Evolutionary conservation across 345 rosid species (phyloP).

Genomic region (Gossypium longicalyx): DNA sequence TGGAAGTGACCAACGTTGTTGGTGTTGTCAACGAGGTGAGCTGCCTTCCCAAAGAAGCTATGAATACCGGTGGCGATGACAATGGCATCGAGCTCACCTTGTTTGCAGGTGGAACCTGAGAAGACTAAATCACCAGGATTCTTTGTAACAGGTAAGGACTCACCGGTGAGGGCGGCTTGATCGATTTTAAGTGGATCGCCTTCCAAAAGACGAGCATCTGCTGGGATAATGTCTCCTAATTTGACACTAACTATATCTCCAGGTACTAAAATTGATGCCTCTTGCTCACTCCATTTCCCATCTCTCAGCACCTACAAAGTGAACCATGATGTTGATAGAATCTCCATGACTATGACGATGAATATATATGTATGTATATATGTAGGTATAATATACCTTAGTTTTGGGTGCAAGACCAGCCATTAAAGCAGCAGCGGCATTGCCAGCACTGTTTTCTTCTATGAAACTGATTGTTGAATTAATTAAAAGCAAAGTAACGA

Average conservation of each 20-base stretch:
- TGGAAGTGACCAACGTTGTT: slow-evolving; percentile 95
- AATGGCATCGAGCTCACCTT: slow-evolving; percentile 90
- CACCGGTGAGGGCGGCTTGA: slow-evolving; percentile 90
- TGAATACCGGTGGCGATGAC: slow-evolving; percentile 93
- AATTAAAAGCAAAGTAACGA: slow-evolving; percentile 58
- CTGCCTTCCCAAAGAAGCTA: slow-evolving; percentile 97
- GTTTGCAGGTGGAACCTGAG: slow-evolving; percentile 96
- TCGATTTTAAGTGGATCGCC: slow-evolving; percentile 94
- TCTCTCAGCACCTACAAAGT: slow-evolving; percentile 65
- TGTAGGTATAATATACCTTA: slow-evolving; percentile 38
- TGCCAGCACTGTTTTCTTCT: slow-evolving; percentile 93
- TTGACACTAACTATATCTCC: slow-evolving; percentile 90
- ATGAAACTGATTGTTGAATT: slow-evolving; percentile 93
- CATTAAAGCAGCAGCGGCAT: slow-evolving; percentile 96
- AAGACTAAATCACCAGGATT: slow-evolving; percentile 63
- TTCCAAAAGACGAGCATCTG: slow-evolving; percentile 88
- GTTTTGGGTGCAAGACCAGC: slow-evolving; percentile 91
- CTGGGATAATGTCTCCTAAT: slow-evolving; percentile 87
- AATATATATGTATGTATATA: neutral
- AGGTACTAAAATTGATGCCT: slow-evolving; percentile 79
- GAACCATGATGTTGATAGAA: neutral
- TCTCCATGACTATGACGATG: no score
- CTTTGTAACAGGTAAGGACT: slow-evolving; percentile 78
- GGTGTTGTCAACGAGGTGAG: slow-evolving; percentile 91
- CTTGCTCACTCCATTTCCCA: slow-evolving; percentile 81